phyloP scores from a whole-genome alignment of 1,139 yeast species.

The Hyphopichia pseudoburtonii region DNA sequence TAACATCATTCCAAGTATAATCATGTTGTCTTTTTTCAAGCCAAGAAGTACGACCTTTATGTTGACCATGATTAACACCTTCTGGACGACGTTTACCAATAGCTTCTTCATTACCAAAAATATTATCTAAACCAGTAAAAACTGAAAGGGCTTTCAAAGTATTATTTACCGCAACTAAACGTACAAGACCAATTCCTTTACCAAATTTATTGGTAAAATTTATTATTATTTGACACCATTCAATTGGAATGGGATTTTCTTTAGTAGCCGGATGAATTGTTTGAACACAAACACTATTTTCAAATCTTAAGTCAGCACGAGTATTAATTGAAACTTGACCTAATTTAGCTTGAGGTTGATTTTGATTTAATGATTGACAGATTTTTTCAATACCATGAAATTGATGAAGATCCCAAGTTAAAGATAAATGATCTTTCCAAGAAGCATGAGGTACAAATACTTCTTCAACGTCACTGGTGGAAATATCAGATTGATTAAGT shows the following conservation, averaged over 20 bases:
- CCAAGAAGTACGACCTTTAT: conserved; percentile 30
- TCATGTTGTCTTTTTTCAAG: conserved; percentile 23
- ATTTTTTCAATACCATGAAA: conserved; percentile 28
- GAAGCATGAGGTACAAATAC: conserved; percentile 24
- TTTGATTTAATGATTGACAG: conserved; percentile 10
- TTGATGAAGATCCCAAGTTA: conserved; percentile 30
- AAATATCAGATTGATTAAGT: conserved; percentile 7
- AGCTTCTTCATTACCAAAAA: conserved; percentile 30
- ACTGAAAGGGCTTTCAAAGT: conserved; percentile 29
- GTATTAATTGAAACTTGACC: conserved; percentile 23
- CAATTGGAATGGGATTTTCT: conserved; percentile 21
- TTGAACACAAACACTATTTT: conserved; percentile 22
- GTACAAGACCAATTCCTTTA: conserved; percentile 29
- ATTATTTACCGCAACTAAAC: conserved; percentile 27
- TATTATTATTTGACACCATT: conserved; percentile 32
- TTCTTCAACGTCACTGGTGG: conserved; percentile 7
- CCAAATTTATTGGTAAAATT: conserved; percentile 30
- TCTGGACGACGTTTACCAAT: conserved; percentile 28
- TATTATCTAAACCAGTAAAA: conserved; percentile 34
- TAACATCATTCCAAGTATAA: conserved; percentile 21
- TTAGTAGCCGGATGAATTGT: conserved; percentile 24
- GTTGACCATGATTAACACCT: conserved; percentile 41
- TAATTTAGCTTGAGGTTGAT: conserved; percentile 17
- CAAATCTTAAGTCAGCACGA: conserved; percentile 24
- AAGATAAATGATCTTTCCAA: conserved; percentile 37